Base-by-base conservation (phyloP, 345 rosid species). In the Citrus sinensis region DNA sequence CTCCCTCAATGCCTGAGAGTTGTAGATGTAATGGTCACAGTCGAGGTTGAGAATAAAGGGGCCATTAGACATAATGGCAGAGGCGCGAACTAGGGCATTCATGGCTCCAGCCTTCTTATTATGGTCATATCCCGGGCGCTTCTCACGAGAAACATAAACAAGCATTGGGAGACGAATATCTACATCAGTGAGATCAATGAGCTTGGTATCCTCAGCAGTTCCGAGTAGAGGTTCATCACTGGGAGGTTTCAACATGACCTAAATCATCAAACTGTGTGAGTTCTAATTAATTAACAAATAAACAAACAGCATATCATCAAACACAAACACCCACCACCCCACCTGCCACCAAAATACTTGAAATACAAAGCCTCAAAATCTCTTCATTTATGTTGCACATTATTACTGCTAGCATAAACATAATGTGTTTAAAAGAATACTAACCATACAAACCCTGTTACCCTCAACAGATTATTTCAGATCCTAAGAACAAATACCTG, bases 51-150 rank as follows among this genome's bases (percentile, higher is more conserved):
- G 93, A 76, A 94, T 95, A 84, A 95, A 95, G 5, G 99, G 93
- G 67, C 99, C 99, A 79, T 95, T 95, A 17, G 98, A 95, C 99
- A 94, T 95, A 80, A 95, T 82, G 29, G 99, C 99, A 49, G 99
- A 95, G 73, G 99, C 99, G 77, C 99, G 90, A 80, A 95, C 99
- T 34, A 95, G 86, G 5, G 98, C 99, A 83, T 95, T 95, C 99
- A 95, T 95, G 78, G 99, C 99, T 76, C 99, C 99, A 9, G 99
- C 98, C 85, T 95, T 95, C 88, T 95, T 95, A 89, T 95, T 95
- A 85, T 95, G 99, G 80, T 95, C 99, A 78, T 95, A 95, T 69
- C 98, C 99, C 1, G 99, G 96, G 7, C 99, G 99, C 83, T 95
- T 95, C 89, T 95, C 99, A 58, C 99, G 98, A 58, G 99, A 95